Base-by-base conservation (phyloP, 352 stramenopile genomes). In the Halophytophthora batemanensis region DNA sequence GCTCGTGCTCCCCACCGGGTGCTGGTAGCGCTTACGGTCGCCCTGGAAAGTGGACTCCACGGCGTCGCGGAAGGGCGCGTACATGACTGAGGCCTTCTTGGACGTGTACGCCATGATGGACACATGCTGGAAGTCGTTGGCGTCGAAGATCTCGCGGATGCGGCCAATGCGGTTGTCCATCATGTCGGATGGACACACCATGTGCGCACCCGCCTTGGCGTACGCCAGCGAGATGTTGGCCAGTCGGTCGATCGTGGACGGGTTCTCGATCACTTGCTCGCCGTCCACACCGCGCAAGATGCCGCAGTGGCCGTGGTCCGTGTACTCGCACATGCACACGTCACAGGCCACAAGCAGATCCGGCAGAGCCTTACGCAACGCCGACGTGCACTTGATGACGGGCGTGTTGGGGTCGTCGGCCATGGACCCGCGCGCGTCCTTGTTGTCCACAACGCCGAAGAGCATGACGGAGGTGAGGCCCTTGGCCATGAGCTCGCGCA, bases 101-200 rank as follows among this genome's bases (percentile, higher is more conserved):
- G 96, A 98, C 48, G 97, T 99, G 84, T 99, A 99, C 17, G 95
- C 89, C 70, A 99, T 94, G 71, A 99, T 99, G 33, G 90, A 98
- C 50, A 99, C 96, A 80, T 99, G 93, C 54, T 93, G 95, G 75
- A 98, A 98, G 41, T 91, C 94, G 59, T 98, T 87, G 8, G 86
- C 84, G 66, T 99, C 96, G 40, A 99, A 86, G 35, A 90, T 83
- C 65, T 93, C 75, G 53, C 97, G 88, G 65, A 99, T 98, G 19
- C 83, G 82, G 33, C 82, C 90, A 28, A 99, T 96, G 51, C 96
- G 92, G 48, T 97, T 97, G 79, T 99, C 97, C 96, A 98, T 97
- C 88, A 97, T 97, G 73, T 98, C 89, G 36, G 75, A 95, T 25
- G 97, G 97, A 41, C 95, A 98, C 45, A 99, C 95, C 73, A 99